Evolutionary conservation across 306 rosid species (phyloP).

Genomic region (Cucurbita pepo): DNA sequence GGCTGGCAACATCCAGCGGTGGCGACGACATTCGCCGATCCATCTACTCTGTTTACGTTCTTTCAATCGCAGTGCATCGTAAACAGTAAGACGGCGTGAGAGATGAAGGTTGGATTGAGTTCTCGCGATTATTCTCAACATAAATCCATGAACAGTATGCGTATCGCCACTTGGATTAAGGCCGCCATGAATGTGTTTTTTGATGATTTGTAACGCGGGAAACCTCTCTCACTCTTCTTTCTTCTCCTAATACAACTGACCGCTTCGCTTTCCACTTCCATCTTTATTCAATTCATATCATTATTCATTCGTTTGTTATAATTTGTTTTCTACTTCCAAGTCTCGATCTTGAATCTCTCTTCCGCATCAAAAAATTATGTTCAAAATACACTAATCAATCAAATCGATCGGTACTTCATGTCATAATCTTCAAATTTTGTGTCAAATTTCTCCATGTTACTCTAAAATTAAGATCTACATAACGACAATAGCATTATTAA

Average conservation of each 20-base stretch:
- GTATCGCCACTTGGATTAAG: neutral
- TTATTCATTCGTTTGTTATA: neutral
- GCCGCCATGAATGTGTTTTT: neutral
- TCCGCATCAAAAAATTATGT: neutral
- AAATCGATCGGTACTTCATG: no score
- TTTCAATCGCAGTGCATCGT: conserved; percentile 47
- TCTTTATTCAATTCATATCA: neutral
- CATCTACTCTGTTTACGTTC: conserved; percentile 28
- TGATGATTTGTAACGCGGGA: neutral
- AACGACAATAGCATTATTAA: no score
- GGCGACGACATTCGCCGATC: conserved; percentile 20
- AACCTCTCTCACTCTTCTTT: neutral
- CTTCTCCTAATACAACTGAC: neutral
- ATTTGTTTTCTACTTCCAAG: neutral
- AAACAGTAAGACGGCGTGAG: conserved; percentile 26
- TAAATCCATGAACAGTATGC: neutral
- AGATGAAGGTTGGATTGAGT: neutral
- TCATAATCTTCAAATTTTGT: no score
- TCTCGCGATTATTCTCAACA: neutral
- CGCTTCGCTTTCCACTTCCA: neutral
- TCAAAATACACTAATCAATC: no score
- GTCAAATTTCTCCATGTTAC: no score
- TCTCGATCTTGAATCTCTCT: neutral
- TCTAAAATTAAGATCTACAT: no score
- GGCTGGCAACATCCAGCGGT: conserved; percentile 58